Base-by-base conservation (phyloP, 2,329 filamentous ascomycete species). In the Aspergillus sp. region DNA sequence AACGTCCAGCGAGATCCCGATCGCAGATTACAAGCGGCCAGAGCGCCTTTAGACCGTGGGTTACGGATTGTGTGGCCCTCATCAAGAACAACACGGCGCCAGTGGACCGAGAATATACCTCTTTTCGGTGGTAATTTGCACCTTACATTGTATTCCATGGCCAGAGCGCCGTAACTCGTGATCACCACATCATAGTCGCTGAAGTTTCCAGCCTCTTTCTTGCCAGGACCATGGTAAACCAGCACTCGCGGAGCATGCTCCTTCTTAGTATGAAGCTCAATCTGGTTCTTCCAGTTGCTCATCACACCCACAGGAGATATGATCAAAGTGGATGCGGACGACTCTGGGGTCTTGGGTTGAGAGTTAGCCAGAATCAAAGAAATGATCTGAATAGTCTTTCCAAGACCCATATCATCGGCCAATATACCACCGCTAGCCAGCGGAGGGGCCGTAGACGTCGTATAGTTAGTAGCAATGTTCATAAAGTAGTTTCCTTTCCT, bases 361-460 rank as follows among this genome's bases (percentile, higher is more conserved):
- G 66, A 55, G 48, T 83, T 80, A 2, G 79, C 73, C 54, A 90
- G 70, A 47, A 95, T 84, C 32, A 94, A 70, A 46, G 87, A 86
- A 56, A 95, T 91, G 43, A 90, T 79, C 63, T 95, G 86, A 7
- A 95, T 76, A 0, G 90, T 95, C 71, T 95, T 95, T 20, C 90
- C 90, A 4, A 95, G 70, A 3, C 90, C 90, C 90, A 95, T 95
- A 59, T 95, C 90, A 64, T 95, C 90, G 2, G 89, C 88, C 7
- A 95, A 76, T 44, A 95, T 90, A 27, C 90, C 90, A 15, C 90
- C 90, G 44, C 82, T 87, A 5, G 87, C 81, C 19, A 95, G 75
- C 1, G 71, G 66, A 0, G 88, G 88, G 1, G 76, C 67, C 2
- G 64, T 66, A 0, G 64, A 66, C 7, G 78, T 82, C 7, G 81